Evolutionary conservation across 768 basidiomycete genomes (phyloP).

Genomic region (Porphyrellus cyaneotinctus): DNA sequence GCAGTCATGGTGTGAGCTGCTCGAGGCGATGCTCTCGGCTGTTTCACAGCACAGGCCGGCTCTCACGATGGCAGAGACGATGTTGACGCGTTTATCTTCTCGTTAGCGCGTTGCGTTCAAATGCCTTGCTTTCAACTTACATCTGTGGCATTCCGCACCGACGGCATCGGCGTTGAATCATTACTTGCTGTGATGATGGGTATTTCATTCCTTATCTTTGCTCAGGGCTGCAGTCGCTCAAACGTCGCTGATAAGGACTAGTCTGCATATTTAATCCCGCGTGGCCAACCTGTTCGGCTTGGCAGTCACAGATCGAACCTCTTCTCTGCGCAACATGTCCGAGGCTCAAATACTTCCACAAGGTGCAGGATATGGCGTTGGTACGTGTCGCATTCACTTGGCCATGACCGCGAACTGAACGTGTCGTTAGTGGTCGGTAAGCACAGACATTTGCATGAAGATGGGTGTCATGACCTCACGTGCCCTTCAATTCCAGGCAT

Average conservation of each 20-base stretch:
- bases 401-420: background rate
- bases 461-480: slow-evolving; percentile 7
- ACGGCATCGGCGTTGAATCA: background rate
- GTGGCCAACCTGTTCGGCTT: background rate
- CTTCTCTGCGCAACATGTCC: slow-evolving; percentile 19
- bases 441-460: slow-evolving; percentile 3
- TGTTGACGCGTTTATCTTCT: background rate
- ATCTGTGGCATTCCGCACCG: no score
- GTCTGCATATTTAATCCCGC: slow-evolving; percentile 10
- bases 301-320: background rate
- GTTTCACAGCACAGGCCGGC: no score
- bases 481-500: slow-evolving; percentile 50
- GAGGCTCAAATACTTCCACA: slow-evolving; percentile 54
- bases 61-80: background rate
- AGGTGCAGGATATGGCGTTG: slow-evolving; percentile 83
- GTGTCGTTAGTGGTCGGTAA: slow-evolving; percentile 47
- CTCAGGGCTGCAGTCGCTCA: background rate
- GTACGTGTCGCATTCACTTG: slow-evolving; percentile 35
- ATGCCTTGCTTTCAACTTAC: no score
- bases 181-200: background rate
- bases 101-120: no score
- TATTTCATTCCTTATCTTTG: slow-evolving; percentile 15
- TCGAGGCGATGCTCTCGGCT: no score
- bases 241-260: slow-evolving; percentile 17
- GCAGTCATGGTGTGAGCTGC: no score